Percentiles rank a stretch among this genome's conserved stretches.
These are phyloP conservation scores for Coniferiporia sulphurascens DNA, from an alignment of 1,284 basidiomycete genomes.

Conservation along the genomic window DNA sequence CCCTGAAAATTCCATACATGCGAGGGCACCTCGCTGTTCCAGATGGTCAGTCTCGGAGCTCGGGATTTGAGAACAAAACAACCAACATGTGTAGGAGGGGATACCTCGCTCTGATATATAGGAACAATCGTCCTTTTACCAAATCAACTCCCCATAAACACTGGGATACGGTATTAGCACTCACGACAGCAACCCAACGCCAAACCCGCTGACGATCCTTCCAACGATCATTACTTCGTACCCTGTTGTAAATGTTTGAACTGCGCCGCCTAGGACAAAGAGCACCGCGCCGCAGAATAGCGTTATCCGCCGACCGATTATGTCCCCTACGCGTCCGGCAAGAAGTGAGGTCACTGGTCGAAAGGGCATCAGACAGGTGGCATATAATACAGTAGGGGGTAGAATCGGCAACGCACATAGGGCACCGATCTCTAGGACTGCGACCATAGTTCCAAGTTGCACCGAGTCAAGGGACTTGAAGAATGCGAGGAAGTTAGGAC, in stretches of 20 bases:
- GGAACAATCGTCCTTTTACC: conserved; percentile 84
- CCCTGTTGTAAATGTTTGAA: conserved; percentile 86
- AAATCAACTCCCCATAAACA: conserved; percentile 6
- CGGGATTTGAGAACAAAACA: background rate
- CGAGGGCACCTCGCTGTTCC: conserved; percentile 79
- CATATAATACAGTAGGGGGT: background rate
- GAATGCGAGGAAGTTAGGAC: conserved; percentile 81
- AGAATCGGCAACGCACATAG: conserved; percentile 53
- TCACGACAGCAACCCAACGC: conserved; percentile 91
- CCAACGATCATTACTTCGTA: conserved; percentile 87
- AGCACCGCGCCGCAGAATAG: conserved; percentile 83
- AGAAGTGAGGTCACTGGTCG: conserved; percentile 80
- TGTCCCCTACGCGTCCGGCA: conserved; percentile 85
- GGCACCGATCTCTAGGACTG: conserved; percentile 88
- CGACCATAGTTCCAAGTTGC: conserved; percentile 84
- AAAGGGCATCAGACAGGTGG: conserved; percentile 4
- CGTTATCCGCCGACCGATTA: conserved; percentile 83
- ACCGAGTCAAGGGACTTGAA: conserved; percentile 75
- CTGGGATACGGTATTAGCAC: conserved; percentile 27
- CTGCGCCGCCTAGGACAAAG: conserved; percentile 83
- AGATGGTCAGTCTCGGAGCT: conserved; percentile 15
- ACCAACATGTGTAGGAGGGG: conserved; percentile 86
- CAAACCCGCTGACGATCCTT: conserved; percentile 85
- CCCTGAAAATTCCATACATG: conserved; percentile 96
- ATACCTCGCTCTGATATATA: conserved; percentile 97